phyloP scores from a whole-genome alignment of 2,329 filamentous ascomycete species.

The Orbilia blumenaviensis region DNA sequence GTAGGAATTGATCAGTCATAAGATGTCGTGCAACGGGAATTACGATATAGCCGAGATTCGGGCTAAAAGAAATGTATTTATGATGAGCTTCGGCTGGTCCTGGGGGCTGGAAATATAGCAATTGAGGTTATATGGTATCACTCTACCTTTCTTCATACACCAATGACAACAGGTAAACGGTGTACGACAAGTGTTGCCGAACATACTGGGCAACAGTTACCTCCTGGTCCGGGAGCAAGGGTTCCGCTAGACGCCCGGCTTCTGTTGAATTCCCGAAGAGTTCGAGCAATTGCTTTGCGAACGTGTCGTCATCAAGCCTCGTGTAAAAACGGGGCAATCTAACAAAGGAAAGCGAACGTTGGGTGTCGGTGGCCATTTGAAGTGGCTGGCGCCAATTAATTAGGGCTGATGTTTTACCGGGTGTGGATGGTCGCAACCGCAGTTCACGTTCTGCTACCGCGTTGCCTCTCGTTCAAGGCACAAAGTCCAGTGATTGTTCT shows the following conservation, averaged over 20 bases:
- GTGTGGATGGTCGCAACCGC: not conserved
- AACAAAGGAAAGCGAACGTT: conserved; percentile 31
- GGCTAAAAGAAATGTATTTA: not conserved
- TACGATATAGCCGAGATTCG: conserved; percentile 48
- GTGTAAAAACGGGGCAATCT: conserved; percentile 29
- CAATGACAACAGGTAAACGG: conserved; percentile 43
- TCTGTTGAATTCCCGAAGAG: conserved; percentile 41
- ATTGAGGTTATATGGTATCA: not conserved
- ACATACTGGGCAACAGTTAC: conserved; percentile 51
- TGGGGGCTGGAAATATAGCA: not conserved
- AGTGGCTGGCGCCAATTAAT: not conserved
- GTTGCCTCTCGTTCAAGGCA: not conserved
- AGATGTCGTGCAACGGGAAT: conserved; percentile 43
- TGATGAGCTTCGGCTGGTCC: not conserved
- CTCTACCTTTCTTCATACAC: conserved; percentile 47
- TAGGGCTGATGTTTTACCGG: conserved; percentile 1
- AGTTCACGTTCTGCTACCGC: not conserved
- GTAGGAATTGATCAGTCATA: conserved; percentile 46
- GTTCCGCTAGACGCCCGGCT: conserved; percentile 35
- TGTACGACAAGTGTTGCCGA: conserved; percentile 44
- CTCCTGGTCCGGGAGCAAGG: conserved; percentile 43
- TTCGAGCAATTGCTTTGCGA: conserved; percentile 39
- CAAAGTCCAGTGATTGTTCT: not conserved
- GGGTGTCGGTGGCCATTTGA: conserved; percentile 14
- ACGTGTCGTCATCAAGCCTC: conserved; percentile 41